phyloP scores from a whole-genome alignment of 768 basidiomycete species.

The Cyclocybe aegerita region DNA sequence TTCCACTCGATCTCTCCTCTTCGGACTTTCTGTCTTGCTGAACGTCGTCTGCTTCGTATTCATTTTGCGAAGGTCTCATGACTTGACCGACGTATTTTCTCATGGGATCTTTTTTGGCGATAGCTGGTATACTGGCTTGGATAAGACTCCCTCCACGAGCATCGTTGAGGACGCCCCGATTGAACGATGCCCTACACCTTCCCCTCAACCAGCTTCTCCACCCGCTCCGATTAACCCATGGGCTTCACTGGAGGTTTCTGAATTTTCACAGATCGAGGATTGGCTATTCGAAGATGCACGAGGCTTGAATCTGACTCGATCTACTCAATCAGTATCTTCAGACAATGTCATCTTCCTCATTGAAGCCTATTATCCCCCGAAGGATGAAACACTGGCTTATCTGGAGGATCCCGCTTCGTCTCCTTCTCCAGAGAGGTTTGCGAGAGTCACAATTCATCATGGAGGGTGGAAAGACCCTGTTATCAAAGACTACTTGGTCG shows the following conservation, averaged over 20 bases:
- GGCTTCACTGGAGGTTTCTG: conserved; percentile 45
- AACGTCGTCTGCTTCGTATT: conserved; percentile 11
- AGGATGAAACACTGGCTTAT: conserved; percentile 46
- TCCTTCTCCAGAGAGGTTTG: conserved; percentile 35
- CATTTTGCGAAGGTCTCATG: conserved; percentile 8
- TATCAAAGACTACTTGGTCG: conserved; percentile 57
- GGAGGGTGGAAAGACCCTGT: conserved; percentile 38
- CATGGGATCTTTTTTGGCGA: conserved; percentile 10
- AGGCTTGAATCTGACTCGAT: conserved; percentile 47
- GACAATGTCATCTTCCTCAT: conserved; percentile 54
- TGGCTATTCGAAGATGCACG: conserved; percentile 46
- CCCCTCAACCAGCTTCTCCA: conserved; percentile 32
- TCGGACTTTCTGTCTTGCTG: conserved; percentile 12
- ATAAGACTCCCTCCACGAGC: neutral
- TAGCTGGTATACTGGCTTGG: neutral
- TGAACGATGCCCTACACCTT: conserved; percentile 31
- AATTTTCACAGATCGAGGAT: conserved; percentile 39
- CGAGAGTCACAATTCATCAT: conserved; percentile 52
- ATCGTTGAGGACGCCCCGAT: conserved; percentile 5
- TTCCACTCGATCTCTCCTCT: conserved; percentile 2
- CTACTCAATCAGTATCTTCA: conserved; percentile 21
- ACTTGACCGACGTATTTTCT: conserved; percentile 8
- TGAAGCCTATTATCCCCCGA: conserved; percentile 49
- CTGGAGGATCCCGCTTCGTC: conserved; percentile 31
- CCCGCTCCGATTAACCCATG: conserved; percentile 50